These are phyloP conservation scores for Buddleja alternifolia DNA, from an alignment of 257 asterid genomes.

Conservation along the genomic window DNA sequence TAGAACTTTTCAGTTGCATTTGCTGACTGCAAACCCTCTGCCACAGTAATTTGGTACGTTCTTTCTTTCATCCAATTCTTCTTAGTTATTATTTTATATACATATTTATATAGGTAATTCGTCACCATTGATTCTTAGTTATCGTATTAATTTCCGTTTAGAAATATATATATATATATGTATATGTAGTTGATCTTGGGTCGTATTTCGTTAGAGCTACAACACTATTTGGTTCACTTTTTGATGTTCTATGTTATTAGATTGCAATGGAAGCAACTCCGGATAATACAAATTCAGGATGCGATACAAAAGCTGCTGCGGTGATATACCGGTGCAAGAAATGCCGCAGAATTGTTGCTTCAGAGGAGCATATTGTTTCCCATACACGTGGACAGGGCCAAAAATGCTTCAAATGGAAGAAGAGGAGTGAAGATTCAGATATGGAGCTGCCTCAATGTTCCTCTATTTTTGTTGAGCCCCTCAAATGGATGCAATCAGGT, in stretches of 20 bases:
- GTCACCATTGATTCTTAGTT: too few species aligned
- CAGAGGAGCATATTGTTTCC: slow-evolving; percentile 62
- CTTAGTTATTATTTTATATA: too few species aligned
- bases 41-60: too few species aligned
- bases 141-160: too few species aligned
- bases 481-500: slow-evolving; percentile 96
- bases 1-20: too few species aligned
- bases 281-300: slow-evolving; percentile 27
- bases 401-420: slow-evolving; percentile 72
- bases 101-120: too few species aligned
- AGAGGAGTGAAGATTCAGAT: slow-evolving; percentile 42
- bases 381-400: slow-evolving; percentile 82
- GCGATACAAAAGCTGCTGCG: slow-evolving; percentile 50
- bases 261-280: slow-evolving; percentile 38
- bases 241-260: slow-evolving; percentile 17
- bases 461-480: slow-evolving; percentile 89
- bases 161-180: too few species aligned
- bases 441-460: slow-evolving; percentile 63
- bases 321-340: slow-evolving; percentile 87
- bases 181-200: too few species aligned
- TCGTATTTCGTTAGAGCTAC: too few species aligned
- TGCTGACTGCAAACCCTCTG: too few species aligned
- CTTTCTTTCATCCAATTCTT: too few species aligned
- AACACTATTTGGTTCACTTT: neutral
- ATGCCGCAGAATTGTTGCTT: slow-evolving; percentile 89